Conservation (phyloP, 2,329 filamentous ascomycete genomes). For the Cladosporium sp. region DNA sequence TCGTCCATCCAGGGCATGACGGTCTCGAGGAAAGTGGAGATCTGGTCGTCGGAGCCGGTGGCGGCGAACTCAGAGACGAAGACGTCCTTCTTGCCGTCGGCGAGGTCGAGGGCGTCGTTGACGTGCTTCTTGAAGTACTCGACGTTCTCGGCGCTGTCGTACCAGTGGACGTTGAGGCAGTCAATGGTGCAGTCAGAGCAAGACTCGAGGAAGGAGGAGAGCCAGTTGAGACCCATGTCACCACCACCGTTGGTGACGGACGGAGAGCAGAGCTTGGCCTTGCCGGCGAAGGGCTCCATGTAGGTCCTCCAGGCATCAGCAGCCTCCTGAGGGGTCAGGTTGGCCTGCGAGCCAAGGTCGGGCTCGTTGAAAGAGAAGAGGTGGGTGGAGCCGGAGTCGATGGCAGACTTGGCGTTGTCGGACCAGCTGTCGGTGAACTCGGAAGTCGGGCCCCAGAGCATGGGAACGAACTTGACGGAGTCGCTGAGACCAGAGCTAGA, state of each 20-base stretch:
- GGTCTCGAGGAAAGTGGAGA: slow-evolving; percentile 43
- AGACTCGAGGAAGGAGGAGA: slow-evolving; percentile 46
- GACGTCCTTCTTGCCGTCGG: slow-evolving; percentile 37
- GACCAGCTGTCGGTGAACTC: slow-evolving; percentile 47
- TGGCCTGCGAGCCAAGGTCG: slow-evolving; percentile 55
- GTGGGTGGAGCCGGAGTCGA: slow-evolving; percentile 49
- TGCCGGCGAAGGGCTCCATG: slow-evolving; percentile 51
- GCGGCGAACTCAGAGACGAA: slow-evolving; percentile 63
- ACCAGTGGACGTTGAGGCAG: slow-evolving; percentile 61
- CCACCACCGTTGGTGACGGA: slow-evolving; percentile 58
- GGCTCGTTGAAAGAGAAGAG: slow-evolving; percentile 69
- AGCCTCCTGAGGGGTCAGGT: slow-evolving; percentile 48
- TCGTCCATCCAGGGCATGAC: slow-evolving; percentile 44
- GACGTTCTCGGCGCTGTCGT: slow-evolving; percentile 44
- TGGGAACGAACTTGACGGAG: slow-evolving; percentile 57
- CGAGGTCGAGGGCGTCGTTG: slow-evolving; percentile 33
- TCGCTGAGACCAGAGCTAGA: slow-evolving; percentile 37
- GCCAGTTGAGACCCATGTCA: slow-evolving; percentile 49
- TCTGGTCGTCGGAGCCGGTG: slow-evolving; percentile 38
- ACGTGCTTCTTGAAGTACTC: slow-evolving; percentile 52
- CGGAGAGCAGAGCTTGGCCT: slow-evolving; percentile 52
- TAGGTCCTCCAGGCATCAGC: slow-evolving; percentile 48
- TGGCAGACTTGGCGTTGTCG: slow-evolving; percentile 45
- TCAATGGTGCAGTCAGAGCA: slow-evolving; percentile 52
- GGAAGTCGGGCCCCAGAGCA: slow-evolving; percentile 46